phyloP scores from a whole-genome alignment of 768 basidiomycete species.

The Agaricus blazei region DNA sequence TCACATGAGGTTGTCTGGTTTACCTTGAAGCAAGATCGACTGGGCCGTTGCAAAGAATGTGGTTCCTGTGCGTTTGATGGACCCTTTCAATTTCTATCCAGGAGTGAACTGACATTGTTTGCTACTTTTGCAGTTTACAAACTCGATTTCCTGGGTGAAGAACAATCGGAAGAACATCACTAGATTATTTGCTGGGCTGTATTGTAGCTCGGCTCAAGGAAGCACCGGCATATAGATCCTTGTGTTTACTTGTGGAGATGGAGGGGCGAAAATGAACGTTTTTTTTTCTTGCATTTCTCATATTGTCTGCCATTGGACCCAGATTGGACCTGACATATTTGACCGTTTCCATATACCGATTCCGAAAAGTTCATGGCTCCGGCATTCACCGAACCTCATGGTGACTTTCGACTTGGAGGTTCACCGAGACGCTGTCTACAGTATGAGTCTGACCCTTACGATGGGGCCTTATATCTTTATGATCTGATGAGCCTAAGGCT shows the following conservation, averaged over 20 bases:
- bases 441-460: too few relatives aligned
- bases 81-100: too few relatives aligned
- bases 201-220: neutral
- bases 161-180: constrained; percentile 42
- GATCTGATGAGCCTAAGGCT: too few relatives aligned
- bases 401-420: neutral
- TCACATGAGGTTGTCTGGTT: constrained; percentile 94
- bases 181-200: constrained; percentile 14
- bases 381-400: neutral
- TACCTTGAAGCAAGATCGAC: constrained; percentile 56
- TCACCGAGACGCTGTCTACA: too few relatives aligned
- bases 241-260: too few relatives aligned
- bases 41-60: constrained; percentile 85
- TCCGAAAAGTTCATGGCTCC: neutral
- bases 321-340: too few relatives aligned
- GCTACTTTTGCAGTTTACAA: constrained; percentile 49
- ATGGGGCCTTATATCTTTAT: too few relatives aligned
- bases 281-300: neutral
- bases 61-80: constrained; percentile 67
- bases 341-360: too few relatives aligned
- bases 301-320: neutral
- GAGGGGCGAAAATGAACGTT: neutral
- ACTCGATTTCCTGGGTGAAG: constrained; percentile 66
- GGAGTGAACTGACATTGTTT: too few relatives aligned
- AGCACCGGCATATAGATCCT: too few relatives aligned